A percentile compares a stretch with the other conserved stretches of the same genome.
Evolutionary conservation across 352 stramenopile genomes (phyloP).

Genomic region (Phytophthora meadii): DNA sequence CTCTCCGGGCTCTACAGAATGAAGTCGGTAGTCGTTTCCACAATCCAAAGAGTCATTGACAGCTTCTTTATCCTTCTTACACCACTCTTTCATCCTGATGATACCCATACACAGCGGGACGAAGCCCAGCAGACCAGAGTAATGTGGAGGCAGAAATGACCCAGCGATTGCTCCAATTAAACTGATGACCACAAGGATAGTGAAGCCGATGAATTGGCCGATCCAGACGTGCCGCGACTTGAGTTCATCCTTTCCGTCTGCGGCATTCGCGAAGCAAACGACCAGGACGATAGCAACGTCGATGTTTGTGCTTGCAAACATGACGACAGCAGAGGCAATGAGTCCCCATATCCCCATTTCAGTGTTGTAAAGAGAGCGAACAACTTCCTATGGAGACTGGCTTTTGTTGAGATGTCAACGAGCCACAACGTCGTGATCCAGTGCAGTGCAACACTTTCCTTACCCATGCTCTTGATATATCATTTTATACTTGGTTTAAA

Average conservation of each 20-base stretch:
- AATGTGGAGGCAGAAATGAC: conserved; percentile 1
- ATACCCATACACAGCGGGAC: conserved; percentile 8
- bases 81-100: background rate
- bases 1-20: background rate
- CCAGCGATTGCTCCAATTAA: background rate
- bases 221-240: conserved; percentile 4
- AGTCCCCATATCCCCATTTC: conserved; percentile 16
- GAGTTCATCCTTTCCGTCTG: conserved; percentile 1
- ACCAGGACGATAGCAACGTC: conserved; percentile 27
- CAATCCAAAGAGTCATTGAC: background rate
- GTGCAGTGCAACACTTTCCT: background rate
- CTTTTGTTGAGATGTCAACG: background rate
- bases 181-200: conserved; percentile 4
- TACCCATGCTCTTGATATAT: background rate
- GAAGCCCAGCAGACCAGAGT: conserved; percentile 4
- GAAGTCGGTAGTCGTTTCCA: background rate
- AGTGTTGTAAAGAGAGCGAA: background rate
- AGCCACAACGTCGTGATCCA: background rate
- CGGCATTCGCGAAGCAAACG: conserved; percentile 28
- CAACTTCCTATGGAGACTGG: background rate
- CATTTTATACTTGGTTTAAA: background rate
- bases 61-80: conserved; percentile 2
- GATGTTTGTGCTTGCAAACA: conserved; percentile 29
- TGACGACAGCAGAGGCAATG: conserved; percentile 17
- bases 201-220: conserved; percentile 5